phyloP scores from a whole-genome alignment of 1,284 basidiomycete species.

The Papiliotrema fonsecae region DNA sequence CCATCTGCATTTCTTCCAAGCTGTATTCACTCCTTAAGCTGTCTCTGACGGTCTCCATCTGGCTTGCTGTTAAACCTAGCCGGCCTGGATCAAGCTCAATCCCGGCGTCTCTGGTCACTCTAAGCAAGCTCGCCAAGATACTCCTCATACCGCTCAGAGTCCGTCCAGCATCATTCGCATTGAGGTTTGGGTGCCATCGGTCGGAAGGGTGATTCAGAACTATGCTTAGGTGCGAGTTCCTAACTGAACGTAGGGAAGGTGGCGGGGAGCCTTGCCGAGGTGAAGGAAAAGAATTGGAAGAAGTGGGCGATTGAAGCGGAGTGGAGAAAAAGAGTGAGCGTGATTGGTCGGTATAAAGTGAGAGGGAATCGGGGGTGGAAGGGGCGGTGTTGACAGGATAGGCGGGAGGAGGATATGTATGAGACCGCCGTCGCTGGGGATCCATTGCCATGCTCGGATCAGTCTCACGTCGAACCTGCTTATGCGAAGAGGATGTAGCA shows the following conservation, averaged over 20 bases:
- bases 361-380: too few relatives aligned
- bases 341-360: not conserved
- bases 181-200: too few relatives aligned
- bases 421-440: too few relatives aligned
- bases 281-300: not conserved
- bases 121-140: constrained; percentile 4
- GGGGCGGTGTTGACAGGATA: too few relatives aligned
- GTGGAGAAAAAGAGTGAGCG: constrained; percentile 1
- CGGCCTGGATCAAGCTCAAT: constrained; percentile 7
- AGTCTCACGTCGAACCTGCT: not conserved
- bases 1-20: too few relatives aligned
- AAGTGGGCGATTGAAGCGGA: not conserved
- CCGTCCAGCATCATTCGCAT: too few relatives aligned
- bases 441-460: constrained; percentile 1
- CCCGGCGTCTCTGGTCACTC: constrained; percentile 9
- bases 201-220: too few relatives aligned
- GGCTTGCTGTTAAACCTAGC: not conserved
- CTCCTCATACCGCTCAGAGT: not conserved
- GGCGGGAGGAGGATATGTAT: too few relatives aligned
- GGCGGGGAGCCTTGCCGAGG: too few relatives aligned
- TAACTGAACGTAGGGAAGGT: too few relatives aligned
- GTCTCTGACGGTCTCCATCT: not conserved
- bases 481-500: too few relatives aligned
- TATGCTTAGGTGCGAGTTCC: too few relatives aligned
- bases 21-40: not conserved